phyloP scores from a whole-genome alignment of 2,329 filamentous ascomycete genomes.

The Diplodia mutila region DNA sequence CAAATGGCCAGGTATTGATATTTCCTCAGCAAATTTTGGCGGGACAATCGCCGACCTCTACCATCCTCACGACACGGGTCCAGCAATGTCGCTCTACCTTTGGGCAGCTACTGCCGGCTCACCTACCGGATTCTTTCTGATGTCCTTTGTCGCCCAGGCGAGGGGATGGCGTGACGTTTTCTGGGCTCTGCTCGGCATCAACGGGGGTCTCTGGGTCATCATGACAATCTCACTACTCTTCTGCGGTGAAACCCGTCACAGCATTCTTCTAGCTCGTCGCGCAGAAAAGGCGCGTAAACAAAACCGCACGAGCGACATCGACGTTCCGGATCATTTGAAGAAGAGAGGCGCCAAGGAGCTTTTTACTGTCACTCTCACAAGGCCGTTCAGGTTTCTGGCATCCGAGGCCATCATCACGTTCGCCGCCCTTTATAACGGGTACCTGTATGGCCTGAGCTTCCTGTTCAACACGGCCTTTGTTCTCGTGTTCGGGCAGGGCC shows the following conservation, averaged over 20 bases:
- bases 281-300: slow-evolving; percentile 37
- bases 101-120: slow-evolving; percentile 54
- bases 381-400: slow-evolving; percentile 53
- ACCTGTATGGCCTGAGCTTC: slow-evolving; percentile 55
- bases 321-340: slow-evolving; percentile 45
- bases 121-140: slow-evolving; percentile 52
- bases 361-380: slow-evolving; percentile 47
- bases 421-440: slow-evolving; percentile 54
- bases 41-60: slow-evolving; percentile 53
- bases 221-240: slow-evolving; percentile 43
- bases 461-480: slow-evolving; percentile 56
- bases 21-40: slow-evolving; percentile 39
- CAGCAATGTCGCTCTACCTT: slow-evolving; percentile 49
- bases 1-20: neutral
- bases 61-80: slow-evolving; percentile 47
- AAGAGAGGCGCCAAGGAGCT: slow-evolving; percentile 44
- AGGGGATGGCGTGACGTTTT: slow-evolving; percentile 51
- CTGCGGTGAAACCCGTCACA: slow-evolving; percentile 51
- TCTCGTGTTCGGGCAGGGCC: slow-evolving; percentile 53
- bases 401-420: slow-evolving; percentile 55
- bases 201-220: slow-evolving; percentile 49
- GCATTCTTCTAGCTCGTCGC: slow-evolving; percentile 46
- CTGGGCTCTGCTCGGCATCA: slow-evolving; percentile 52
- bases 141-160: slow-evolving; percentile 51
- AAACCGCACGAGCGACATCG: slow-evolving; percentile 34